Conservation (phyloP, 345 rosid species). For the Carallia brachiata region DNA sequence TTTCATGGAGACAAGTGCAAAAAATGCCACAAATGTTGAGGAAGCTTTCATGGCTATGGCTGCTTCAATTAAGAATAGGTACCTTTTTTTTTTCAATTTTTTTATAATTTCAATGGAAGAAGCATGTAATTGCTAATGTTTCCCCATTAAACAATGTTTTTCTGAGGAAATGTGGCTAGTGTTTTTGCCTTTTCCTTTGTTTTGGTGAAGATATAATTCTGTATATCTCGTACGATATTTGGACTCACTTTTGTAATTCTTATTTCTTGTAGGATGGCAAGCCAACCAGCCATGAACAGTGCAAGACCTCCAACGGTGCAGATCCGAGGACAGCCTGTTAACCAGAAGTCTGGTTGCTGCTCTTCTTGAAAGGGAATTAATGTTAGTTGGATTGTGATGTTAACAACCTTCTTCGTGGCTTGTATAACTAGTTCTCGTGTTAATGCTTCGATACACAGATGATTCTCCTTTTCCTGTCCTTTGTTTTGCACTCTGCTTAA, state of each 20-base stretch:
- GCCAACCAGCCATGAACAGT: conserved; percentile 66
- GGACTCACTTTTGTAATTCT: not conserved
- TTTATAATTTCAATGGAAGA: not conserved
- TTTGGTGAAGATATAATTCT: too few relatives aligned
- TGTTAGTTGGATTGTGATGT: conserved; percentile 10
- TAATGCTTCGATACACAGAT: conserved; percentile 29
- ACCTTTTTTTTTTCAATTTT: not conserved
- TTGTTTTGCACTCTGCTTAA: conserved; percentile 22
- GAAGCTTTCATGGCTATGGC: conserved; percentile 87
- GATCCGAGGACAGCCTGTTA: conserved; percentile 69
- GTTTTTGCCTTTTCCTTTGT: too few relatives aligned
- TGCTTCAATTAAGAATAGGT: conserved; percentile 70
- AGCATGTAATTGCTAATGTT: not conserved
- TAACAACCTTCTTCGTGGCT: conserved; percentile 32
- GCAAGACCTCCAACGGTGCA: conserved; percentile 69
- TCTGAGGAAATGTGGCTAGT: not conserved
- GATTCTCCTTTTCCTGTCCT: conserved; percentile 21
- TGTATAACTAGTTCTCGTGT: conserved; percentile 43
- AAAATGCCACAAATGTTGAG: conserved; percentile 69
- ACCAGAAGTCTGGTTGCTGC: conserved; percentile 70
- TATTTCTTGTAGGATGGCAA: conserved; percentile 58
- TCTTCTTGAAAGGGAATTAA: conserved; percentile 37
- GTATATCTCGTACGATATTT: not conserved
- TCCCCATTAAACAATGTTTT: not conserved
- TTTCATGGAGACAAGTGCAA: conserved; percentile 81